Conservation (phyloP, 257 asterid species). For the Nicotiana benthamiana region DNA sequence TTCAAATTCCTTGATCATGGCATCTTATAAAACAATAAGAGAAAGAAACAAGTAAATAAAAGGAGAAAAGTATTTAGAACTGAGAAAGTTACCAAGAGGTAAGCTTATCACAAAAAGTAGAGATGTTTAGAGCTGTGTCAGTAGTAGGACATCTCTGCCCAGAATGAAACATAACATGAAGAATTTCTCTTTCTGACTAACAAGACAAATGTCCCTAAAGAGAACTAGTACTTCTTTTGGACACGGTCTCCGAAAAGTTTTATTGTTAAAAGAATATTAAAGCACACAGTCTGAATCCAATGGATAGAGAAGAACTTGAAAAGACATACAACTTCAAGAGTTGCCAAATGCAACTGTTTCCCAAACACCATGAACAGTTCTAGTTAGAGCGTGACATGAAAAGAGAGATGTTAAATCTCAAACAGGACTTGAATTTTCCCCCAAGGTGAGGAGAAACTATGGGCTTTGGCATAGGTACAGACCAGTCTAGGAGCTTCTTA, state of each 20-base stretch:
- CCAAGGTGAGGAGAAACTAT: background rate
- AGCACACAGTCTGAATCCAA: background rate
- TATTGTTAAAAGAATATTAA: background rate
- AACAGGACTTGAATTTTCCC: background rate
- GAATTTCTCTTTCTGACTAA: background rate
- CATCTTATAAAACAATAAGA: constrained; percentile 38
- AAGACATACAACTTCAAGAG: background rate
- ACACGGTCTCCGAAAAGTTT: background rate
- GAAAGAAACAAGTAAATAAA: background rate
- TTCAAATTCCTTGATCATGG: constrained; percentile 45
- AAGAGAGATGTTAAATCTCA: background rate
- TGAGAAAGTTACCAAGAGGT: constrained; percentile 7
- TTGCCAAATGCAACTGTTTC: background rate
- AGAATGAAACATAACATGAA: constrained; percentile 3
- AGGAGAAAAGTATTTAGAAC: constrained; percentile 6
- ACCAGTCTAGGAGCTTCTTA: background rate
- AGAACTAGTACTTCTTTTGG: background rate
- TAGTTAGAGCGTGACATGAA: background rate
- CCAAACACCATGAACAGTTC: background rate
- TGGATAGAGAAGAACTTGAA: background rate
- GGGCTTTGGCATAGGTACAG: background rate
- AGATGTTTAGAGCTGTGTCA: background rate
- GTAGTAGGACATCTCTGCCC: background rate
- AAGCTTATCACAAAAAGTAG: background rate
- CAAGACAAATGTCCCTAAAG: background rate